Conservation (phyloP, 108 stramenopile genomes). For the Skeletonema marinoi region DNA sequence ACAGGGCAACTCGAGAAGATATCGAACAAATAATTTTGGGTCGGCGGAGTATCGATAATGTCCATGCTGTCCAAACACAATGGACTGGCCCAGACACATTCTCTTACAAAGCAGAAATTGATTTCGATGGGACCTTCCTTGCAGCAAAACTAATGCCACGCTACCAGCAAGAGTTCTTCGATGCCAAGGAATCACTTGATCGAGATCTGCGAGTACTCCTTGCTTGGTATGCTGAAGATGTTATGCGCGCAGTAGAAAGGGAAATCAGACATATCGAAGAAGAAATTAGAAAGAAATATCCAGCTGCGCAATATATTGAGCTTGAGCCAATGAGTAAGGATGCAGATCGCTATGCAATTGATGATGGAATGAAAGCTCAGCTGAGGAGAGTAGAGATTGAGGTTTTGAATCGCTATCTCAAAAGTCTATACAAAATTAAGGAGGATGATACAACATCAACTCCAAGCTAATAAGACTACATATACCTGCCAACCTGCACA, state of each 20-base stretch:
- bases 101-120: constrained; percentile 97
- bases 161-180: constrained; percentile 70
- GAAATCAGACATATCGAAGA: constrained; percentile 94
- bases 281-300: constrained; percentile 90
- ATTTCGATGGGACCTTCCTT: constrained; percentile 98
- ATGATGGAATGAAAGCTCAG: constrained; percentile 80
- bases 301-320: constrained; percentile 96
- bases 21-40: constrained; percentile 85
- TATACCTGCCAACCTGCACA: too few species aligned
- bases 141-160: constrained; percentile 92
- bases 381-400: constrained; percentile 71
- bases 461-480: neutral
- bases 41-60: constrained; percentile 85
- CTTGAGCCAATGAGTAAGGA: constrained; percentile 95
- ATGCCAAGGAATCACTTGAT: constrained; percentile 65
- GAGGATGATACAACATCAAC: neutral
- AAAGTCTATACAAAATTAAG: constrained; percentile 58
- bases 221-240: constrained; percentile 97
- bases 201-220: constrained; percentile 87
- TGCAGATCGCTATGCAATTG: constrained; percentile 81
- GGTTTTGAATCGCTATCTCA: constrained; percentile 61
- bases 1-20: constrained; percentile 77
- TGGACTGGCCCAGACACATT: constrained; percentile 98
- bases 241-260: constrained; percentile 92
- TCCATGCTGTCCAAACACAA: constrained; percentile 91